Percentiles rank a stretch among this genome's conserved stretches.
phyloP scores from a whole-genome alignment of 208 protist species.

The Wallacemonas collosoma region DNA sequence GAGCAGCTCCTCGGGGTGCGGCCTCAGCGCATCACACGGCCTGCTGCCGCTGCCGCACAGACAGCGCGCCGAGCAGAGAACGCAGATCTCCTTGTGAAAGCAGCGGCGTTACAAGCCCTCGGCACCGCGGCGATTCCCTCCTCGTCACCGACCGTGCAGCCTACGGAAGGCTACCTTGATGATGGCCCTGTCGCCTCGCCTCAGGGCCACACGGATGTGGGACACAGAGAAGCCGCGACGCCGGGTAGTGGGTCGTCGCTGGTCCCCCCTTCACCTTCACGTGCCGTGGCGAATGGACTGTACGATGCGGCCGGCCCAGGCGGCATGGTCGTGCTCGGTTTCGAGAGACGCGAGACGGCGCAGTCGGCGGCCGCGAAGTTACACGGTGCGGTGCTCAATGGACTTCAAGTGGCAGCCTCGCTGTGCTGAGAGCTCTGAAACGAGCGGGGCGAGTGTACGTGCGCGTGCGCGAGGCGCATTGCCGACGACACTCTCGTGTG shows the following conservation, averaged over 20 bases:
- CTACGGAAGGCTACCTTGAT: conserved; percentile 7
- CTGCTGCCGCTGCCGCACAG: conserved; percentile 27
- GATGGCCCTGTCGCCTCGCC: neutral
- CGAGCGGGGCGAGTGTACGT: too few species aligned
- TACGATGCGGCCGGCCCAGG: conserved; percentile 61
- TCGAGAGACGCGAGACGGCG: conserved; percentile 34
- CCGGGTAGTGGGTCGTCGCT: neutral
- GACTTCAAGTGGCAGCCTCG: conserved; percentile 54
- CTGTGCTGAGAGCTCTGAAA: conserved; percentile 18
- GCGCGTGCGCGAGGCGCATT: too few species aligned
- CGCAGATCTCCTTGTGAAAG: neutral
- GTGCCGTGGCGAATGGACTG: conserved; percentile 26
- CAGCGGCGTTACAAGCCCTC: neutral
- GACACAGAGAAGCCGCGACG: neutral
- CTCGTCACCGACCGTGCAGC: neutral
- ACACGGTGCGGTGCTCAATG: conserved; percentile 76
- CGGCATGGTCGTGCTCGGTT: conserved; percentile 70
- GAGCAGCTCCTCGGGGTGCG: conserved; percentile 52
- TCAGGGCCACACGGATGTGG: neutral
- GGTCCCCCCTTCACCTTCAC: neutral
- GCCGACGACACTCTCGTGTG: too few species aligned
- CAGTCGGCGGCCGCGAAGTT: conserved; percentile 41
- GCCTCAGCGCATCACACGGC: conserved; percentile 57
- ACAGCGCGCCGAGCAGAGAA: neutral
- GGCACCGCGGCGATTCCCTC: neutral